Evolutionary conservation across 2,329 filamentous ascomycete species (phyloP).

Genomic region (Monilinia aucupariae): DNA sequence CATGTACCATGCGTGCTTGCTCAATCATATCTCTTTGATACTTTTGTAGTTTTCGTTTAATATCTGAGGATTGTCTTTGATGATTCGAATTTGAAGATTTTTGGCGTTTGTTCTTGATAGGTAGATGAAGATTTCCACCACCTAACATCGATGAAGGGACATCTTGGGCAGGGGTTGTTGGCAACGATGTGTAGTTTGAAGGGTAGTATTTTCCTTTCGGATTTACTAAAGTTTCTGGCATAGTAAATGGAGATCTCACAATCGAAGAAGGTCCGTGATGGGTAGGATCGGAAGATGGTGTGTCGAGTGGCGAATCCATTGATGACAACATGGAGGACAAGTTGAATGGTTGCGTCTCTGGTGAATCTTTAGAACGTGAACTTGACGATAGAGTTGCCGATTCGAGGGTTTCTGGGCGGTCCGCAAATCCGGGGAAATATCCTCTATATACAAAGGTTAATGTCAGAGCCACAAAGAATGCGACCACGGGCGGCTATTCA

Average conservation of each 20-base stretch:
- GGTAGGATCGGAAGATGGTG: conserved; percentile 16
- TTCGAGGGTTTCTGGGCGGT: conserved; percentile 39
- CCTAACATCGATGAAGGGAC: conserved; percentile 22
- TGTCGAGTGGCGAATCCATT: conserved; percentile 14
- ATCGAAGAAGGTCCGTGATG: conserved; percentile 14
- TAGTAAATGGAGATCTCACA: conserved; percentile 15
- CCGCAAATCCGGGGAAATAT: conserved; percentile 57
- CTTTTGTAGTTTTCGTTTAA: conserved; percentile 48
- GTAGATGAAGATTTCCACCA: conserved; percentile 28
- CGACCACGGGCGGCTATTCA: too few relatives aligned
- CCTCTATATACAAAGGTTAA: conserved; percentile 40
- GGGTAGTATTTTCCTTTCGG: conserved; percentile 61
- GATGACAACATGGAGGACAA: conserved; percentile 27
- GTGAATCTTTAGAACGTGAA: conserved; percentile 34
- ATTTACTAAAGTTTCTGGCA: conserved; percentile 33
- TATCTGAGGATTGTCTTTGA: conserved; percentile 42
- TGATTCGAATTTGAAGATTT: conserved; percentile 35
- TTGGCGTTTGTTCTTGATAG: conserved; percentile 29
- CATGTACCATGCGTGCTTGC: conserved; percentile 45
- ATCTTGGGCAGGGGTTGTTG: conserved; percentile 21
- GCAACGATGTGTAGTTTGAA: conserved; percentile 48
- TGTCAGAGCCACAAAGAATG: conserved; percentile 5
- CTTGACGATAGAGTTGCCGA: conserved; percentile 13
- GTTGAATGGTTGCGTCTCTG: conserved; percentile 23
- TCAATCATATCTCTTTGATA: conserved; percentile 58